Base-by-base conservation (phyloP, 2,329 filamentous ascomycete species). In the Curvularia sp. region DNA sequence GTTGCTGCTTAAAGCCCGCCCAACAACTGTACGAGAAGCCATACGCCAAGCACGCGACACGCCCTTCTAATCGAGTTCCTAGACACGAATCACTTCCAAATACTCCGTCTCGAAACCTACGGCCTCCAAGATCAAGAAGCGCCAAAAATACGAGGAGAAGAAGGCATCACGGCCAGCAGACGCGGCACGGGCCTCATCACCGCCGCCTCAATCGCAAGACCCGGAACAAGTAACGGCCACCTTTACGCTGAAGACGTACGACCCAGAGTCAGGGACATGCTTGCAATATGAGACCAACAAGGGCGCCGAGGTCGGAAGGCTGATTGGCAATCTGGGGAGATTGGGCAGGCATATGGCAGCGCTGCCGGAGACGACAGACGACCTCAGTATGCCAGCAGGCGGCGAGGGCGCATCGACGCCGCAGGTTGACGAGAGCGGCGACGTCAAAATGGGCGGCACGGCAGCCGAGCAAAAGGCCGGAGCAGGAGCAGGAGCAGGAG, bases 211-310 rank as follows among this genome's bases (percentile, higher is more conserved):
- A 55, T 53, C 63, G 41, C 65, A 64, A 50, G 68, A 69, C 21
- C 64, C 65, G 19, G 60, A 72, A 38, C 73, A 73, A 39, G 64
- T 68, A 15, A 71, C 67, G 39, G 93, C 89, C 64, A 86, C 83
- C 54, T 88, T 99, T 50, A 89, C 88, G 3, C 81, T 99, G 60
- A 98, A 96, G 81, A 95, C 95, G 4, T 98, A 88, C 80, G 92
- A 97, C 76, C 90, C 95, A 0, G 81, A 81, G 41, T 90, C 88
- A 53, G 95, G 95, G 71, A 88, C 89, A 57, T 89, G 89, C 60
- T 84, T 99, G 63, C 96, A 97, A 80, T 98, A 97, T 82, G 85
- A 87, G 74, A 99, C 95, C 34, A 89, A 89, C 74, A 96, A 97
- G 79, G 92, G 90, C 19, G 91, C 92, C 19, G 94, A 98, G 79